Base-by-base conservation (phyloP, 1,139 yeast genomes). In the Trichomonascaceae sp. region DNA sequence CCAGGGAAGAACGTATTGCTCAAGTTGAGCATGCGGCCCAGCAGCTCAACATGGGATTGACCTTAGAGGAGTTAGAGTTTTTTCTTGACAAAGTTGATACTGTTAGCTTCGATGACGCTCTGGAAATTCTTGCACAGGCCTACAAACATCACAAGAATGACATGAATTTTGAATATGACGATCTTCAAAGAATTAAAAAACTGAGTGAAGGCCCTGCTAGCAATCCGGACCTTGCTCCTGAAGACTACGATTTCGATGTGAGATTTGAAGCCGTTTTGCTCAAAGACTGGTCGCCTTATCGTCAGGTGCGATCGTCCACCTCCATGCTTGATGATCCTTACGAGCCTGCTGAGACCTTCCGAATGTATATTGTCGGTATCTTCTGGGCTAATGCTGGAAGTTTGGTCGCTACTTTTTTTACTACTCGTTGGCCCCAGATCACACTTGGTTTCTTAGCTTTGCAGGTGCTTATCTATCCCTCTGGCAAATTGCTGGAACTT, bases 361-460 rank as follows among this genome's bases (percentile, higher is more conserved):
- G 84, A 66, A 78, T 80, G 2, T 83, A 83, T 62, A 56, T 76
- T 43, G 62, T 82, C 43, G 86, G 83, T 4, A 58, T 79, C 6
- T 58, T 83, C 48, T 83, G 85, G 84, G 71, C 79, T 27, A 74
- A 75, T 27, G 66, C 82, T 19, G 83, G 84, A n/a, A 70, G 83
- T 19, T 81, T 78, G 43, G 73, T 83, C 56, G 81, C 81, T 61
- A 81, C 80, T 56, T 80, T 82, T 62, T 83, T 83, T 60, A 63
- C 74, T 3, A 80, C 80, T 54, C 76, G 87, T 66, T 71, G 71
- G 60, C 86, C 85, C 3, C 50, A 69, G 10, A 80, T 82, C 53
- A 51, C 71, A 2, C 65, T 82, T 19, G 57, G 70, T 15, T 60
- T 82, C 6, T 66, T 79, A 30, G 80, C 82, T 22, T 73, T 79